Evolutionary conservation across 345 rosid species (phyloP).

Genomic region (Gynandropsis gynandra): DNA sequence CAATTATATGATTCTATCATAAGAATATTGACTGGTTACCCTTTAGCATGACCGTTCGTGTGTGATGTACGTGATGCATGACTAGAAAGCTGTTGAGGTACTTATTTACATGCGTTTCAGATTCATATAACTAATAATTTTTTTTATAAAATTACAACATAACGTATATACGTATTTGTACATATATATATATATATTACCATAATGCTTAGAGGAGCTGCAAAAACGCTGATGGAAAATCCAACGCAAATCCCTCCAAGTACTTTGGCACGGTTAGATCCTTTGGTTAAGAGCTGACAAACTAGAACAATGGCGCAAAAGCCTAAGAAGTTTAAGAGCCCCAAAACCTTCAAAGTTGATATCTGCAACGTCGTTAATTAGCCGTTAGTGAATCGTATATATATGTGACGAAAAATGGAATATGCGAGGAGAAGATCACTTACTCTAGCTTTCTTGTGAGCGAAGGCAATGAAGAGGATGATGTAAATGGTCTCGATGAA

Average conservation of each 20-base stretch:
- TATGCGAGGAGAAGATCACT: neutral
- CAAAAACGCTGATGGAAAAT: constrained; percentile 46
- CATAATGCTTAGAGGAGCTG: constrained; percentile 54
- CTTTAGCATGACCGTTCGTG: neutral
- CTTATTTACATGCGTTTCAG: neutral
- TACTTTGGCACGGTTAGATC: constrained; percentile 28
- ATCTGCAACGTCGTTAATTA: constrained; percentile 32
- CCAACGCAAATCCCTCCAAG: constrained; percentile 50
- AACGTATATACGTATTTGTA: neutral
- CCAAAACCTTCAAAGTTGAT: constrained; percentile 38
- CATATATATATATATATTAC: constrained; percentile 24
- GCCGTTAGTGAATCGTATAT: neutral
- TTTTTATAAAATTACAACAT: no score
- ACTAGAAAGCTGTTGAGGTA: no score
- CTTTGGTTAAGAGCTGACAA: constrained; percentile 38
- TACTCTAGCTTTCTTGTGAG: constrained; percentile 51
- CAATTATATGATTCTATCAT: constrained; percentile 5
- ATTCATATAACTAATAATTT: neutral
- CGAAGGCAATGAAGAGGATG: constrained; percentile 45
- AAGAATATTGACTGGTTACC: constrained; percentile 6
- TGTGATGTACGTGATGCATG: no score
- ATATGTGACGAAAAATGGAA: constrained; percentile 7
- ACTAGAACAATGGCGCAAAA: constrained; percentile 35
- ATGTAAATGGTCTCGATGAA: constrained; percentile 56
- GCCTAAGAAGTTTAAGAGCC: constrained; percentile 42